Conservation (phyloP, 805 yeast genomes). For the Brettanomyces sp. region DNA sequence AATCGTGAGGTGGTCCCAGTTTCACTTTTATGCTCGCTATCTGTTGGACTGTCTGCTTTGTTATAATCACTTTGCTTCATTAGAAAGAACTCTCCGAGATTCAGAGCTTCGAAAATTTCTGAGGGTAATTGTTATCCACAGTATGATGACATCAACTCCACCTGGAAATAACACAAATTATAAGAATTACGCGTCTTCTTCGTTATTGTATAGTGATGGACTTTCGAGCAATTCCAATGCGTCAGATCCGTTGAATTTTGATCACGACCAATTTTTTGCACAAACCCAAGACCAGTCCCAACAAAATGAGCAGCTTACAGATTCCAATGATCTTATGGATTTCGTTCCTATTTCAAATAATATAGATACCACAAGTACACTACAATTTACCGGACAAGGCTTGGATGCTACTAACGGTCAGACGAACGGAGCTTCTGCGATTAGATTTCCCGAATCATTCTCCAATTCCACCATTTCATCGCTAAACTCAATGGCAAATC, state of each 20-base stretch:
- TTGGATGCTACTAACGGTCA: constrained; percentile 16
- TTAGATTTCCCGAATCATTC: constrained; percentile 21
- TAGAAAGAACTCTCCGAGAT: neutral
- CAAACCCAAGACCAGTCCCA: constrained; percentile 2
- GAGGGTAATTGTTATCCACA: neutral
- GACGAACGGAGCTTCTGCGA: neutral
- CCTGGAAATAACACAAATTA: constrained; percentile 16
- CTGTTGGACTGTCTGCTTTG: neutral
- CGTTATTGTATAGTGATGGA: constrained; percentile 14
- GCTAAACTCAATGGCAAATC: constrained; percentile 10
- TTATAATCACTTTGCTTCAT: neutral
- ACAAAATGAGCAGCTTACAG: constrained; percentile 3
- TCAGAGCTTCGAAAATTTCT: neutral
- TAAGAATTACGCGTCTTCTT: constrained; percentile 10
- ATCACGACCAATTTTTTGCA: constrained; percentile 1
- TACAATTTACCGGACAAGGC: constrained; percentile 2
- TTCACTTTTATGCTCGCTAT: too few relatives aligned
- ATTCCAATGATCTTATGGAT: constrained; percentile 15
- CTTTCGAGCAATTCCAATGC: neutral
- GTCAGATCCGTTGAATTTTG: neutral
- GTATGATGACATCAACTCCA: constrained; percentile 29
- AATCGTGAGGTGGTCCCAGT: too few relatives aligned
- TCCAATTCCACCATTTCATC: constrained; percentile 27
- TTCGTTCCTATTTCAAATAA: constrained; percentile 22
- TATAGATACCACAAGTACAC: constrained; percentile 10